Evolutionary conservation across 495 filamentous ascomycete genomes (phyloP), one percentile per base, ranked within the genome.

Genomic region (Wilcoxina mikolae): DNA sequence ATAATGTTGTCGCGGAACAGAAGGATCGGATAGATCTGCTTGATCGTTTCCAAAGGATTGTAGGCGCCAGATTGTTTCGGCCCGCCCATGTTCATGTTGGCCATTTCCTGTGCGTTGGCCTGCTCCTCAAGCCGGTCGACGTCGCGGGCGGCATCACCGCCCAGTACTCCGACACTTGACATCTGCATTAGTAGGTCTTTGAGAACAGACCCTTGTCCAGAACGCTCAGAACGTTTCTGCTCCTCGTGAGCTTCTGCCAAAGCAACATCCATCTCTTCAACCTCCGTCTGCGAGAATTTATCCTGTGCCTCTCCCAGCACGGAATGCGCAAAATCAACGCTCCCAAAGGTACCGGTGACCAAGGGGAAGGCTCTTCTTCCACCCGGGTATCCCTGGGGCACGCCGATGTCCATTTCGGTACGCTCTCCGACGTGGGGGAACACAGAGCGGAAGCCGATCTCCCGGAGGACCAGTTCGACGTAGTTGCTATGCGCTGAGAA

Each of bases 401-500:
- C 35, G 5, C 61, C 61, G 3, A 65, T 47, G 11, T 31, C 24
- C 27, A 93, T 78, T 69, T 87, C 72, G 0, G 85, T 86, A 7
- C 70, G 70, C 0, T 74, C 71, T n/a, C 91, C 91, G 41, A 79
- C 83, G 59, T 95, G 89, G 3, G 90, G 73, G 64, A 95, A 98
- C 20, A 98, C 83, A 45, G 82, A 78, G 49, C 72, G 73, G 58
- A 84, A 82, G 9, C 87, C 88, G 54, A 95, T 76, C 62, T 98
- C 91, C 2, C 85, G 80, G 25, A 98, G 74, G 5, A 76, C 82
- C 25, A 95, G 78, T 68, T 98, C 91, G 53, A 79, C 79, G 68
- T 98, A 95, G 65, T 98, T 98, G 33, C 84, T 89, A 66, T 98
- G 91, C 3, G 91, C 91, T 17, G 84, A 85, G 60, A 95, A 98